phyloP scores from a whole-genome alignment of 2,329 filamentous ascomycete species.

The Trichoderma endophyticum region DNA sequence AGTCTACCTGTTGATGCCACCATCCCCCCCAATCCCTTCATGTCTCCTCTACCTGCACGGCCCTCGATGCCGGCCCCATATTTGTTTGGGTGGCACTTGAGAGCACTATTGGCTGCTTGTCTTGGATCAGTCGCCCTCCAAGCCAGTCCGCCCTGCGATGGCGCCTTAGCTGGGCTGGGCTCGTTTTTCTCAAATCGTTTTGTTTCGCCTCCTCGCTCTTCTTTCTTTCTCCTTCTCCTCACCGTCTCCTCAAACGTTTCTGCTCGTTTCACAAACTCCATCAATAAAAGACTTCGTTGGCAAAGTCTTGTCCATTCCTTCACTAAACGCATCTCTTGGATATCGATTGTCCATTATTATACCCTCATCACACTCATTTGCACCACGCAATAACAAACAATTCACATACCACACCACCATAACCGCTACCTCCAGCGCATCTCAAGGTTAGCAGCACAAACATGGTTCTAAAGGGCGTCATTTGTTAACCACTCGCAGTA shows the following conservation, averaged over 20 bases:
- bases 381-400: constrained; percentile 14
- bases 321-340: not conserved
- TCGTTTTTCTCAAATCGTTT: not conserved
- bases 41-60: constrained; percentile 7
- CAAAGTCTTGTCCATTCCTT: constrained; percentile 19
- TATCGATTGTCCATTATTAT: constrained; percentile 17
- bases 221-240: not conserved
- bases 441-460: not conserved
- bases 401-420: not conserved
- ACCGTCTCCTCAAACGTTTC: constrained; percentile 3
- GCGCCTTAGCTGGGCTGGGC: not conserved
- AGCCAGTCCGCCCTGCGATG: constrained; percentile 16
- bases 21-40: not conserved
- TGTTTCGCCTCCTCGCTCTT: not conserved
- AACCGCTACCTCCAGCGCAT: not conserved
- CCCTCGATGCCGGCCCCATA: not conserved
- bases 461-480: not conserved
- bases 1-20: not conserved
- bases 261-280: constrained; percentile 6
- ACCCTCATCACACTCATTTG: constrained; percentile 16
- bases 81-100: constrained; percentile 12
- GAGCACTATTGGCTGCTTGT: constrained; percentile 1
- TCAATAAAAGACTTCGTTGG: constrained; percentile 19
- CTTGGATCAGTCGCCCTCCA: not conserved
- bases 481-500: not conserved